phyloP scores from a whole-genome alignment of 2,329 filamentous ascomycete genomes.

The Cladosporium halotolerans region DNA sequence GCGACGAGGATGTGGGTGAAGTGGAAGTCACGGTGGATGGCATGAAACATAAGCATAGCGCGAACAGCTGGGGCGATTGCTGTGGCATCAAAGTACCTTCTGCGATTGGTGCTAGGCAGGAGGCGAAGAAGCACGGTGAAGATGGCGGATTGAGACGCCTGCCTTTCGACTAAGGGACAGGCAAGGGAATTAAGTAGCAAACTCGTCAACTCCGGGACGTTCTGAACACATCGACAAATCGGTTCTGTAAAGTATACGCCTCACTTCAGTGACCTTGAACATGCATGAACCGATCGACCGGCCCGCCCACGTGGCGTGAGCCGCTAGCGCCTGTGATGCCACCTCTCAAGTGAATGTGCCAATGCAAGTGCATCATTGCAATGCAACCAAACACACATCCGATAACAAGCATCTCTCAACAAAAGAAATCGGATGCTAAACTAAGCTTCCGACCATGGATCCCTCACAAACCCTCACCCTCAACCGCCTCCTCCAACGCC shows the following conservation, averaged over 20 bases:
- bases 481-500: constrained; percentile 56
- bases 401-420: not conserved
- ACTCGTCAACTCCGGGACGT: not conserved
- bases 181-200: not conserved
- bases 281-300: not conserved
- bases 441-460: constrained; percentile 28
- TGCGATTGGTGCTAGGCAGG: constrained; percentile 81
- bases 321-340: constrained; percentile 5
- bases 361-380: not conserved
- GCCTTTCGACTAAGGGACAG: constrained; percentile 62
- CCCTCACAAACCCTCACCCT: constrained; percentile 35
- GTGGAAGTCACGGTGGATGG: constrained; percentile 60
- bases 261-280: too few relatives aligned
- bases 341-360: not conserved
- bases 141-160: constrained; percentile 63
- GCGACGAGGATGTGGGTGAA: constrained; percentile 46
- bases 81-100: constrained; percentile 97
- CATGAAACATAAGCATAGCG: constrained; percentile 55
- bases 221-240: not conserved
- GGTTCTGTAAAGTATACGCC: too few relatives aligned
- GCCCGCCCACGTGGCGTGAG: constrained; percentile 3
- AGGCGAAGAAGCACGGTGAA: constrained; percentile 69
- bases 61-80: constrained; percentile 78
- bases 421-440: too few relatives aligned
- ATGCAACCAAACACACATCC: not conserved